Conservation (phyloP, 2,329 filamentous ascomycete species). For the Paecilomyces niveus region DNA sequence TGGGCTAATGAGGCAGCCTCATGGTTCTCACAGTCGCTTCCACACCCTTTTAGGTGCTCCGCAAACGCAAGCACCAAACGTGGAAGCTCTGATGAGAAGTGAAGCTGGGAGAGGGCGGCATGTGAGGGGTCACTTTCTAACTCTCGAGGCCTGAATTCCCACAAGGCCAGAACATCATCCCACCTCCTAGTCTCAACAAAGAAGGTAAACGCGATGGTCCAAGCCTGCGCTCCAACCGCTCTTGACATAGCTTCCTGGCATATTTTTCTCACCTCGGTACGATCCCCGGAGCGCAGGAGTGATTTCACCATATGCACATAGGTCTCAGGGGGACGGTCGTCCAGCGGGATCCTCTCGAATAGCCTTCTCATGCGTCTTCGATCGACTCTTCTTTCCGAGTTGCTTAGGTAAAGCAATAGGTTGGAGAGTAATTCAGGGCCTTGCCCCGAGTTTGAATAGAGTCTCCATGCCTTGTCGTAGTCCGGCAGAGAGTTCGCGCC, state of each 20-base stretch:
- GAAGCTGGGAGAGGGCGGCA: constrained; percentile 9
- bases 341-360: constrained; percentile 35
- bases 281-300: constrained; percentile 31
- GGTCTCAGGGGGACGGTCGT: constrained; percentile 32
- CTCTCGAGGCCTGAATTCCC: constrained; percentile 15
- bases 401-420: constrained; percentile 32
- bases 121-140: constrained; percentile 7
- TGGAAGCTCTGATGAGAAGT: constrained; percentile 10
- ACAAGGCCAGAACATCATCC: constrained; percentile 22
- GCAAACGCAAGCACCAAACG: constrained; percentile 15
- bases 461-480: constrained; percentile 37
- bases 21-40: neutral
- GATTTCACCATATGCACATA: constrained; percentile 41
- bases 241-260: constrained; percentile 32
- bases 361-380: constrained; percentile 37
- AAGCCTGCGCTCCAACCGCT: constrained; percentile 18
- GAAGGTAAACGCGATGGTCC: constrained; percentile 23
- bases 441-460: constrained; percentile 27
- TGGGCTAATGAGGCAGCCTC: constrained; percentile 10
- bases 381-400: constrained; percentile 32
- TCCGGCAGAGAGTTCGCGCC: constrained; percentile 8
- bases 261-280: constrained; percentile 33
- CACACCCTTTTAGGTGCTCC: constrained; percentile 9
- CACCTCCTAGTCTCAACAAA: constrained; percentile 25
- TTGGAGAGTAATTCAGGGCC: constrained; percentile 17